Base-by-base conservation (phyloP, 768 basidiomycete genomes). In the Leccinum uliginosum region DNA sequence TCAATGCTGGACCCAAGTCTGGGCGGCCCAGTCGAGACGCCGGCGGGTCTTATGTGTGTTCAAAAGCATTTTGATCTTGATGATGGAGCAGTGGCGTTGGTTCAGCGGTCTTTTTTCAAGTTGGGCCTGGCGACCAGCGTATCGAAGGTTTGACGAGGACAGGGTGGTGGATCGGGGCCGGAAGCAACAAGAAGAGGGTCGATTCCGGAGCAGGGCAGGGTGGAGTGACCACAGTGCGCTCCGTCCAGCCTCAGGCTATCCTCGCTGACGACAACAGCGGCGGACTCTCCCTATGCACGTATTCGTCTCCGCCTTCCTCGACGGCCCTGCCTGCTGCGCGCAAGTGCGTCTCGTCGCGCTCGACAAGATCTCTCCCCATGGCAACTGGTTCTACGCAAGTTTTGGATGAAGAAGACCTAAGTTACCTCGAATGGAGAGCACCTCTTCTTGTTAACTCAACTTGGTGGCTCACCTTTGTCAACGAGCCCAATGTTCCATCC, bases 301-400 rank as follows among this genome's bases (percentile, higher is more conserved):
- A 0, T 61, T 69, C 48, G 68, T 70, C 51, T 27, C 61, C 38
- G 47, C 59, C 46, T 54, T 58, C 54, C 55, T 59, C 15, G 53
- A 50, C 6, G 57, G 53, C 6, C 65, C 56, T 2, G 58, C 61
- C 14, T 52, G 38, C 26, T 47, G 50, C 21, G 68, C 68, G 14
- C 68, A 70, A 49, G 55, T 62, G 1, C 65, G 68, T 35, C 58
- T 53, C 15, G 49, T 70, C 86, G 93, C 89, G 29, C 80, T 97
- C 50, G 93, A 96, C 74, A 83, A 79, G 62, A 74, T 77, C 1
- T 94, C 93, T 7, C 91, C 93, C 0, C 77, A 86, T n/a, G n/a
- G n/a, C 69, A 97, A 96, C 68, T 98, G 95, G 95, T 81, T 98
- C 11, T 83, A 95, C 61, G 93, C 69, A 93, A 90, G 54, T 86